phyloP scores from a whole-genome alignment of 257 asterid genomes.

The Striga asiatica region DNA sequence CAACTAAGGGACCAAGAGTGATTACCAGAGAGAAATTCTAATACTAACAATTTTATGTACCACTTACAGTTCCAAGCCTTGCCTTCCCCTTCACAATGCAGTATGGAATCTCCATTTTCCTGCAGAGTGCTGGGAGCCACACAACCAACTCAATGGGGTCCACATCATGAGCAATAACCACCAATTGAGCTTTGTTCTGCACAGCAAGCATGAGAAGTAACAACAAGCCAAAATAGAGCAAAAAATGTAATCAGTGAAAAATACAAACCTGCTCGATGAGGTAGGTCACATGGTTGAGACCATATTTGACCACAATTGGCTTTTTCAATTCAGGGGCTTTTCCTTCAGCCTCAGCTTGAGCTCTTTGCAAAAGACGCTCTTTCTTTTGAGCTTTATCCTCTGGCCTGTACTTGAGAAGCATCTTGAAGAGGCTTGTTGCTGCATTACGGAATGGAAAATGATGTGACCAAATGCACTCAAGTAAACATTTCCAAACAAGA shows the following conservation, averaged over 20 bases:
- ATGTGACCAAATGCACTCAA: background rate
- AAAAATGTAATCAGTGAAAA: background rate
- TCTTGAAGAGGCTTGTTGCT: constrained; percentile 36
- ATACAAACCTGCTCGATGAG: constrained; percentile 35
- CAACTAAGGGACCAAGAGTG: background rate
- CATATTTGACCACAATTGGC: constrained; percentile 40
- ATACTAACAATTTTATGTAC: background rate
- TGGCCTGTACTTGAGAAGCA: constrained; percentile 36
- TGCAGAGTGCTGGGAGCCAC: constrained; percentile 46
- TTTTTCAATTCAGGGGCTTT: constrained; percentile 29
- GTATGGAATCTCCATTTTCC: constrained; percentile 48
- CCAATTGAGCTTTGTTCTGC: constrained; percentile 48
- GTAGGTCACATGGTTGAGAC: constrained; percentile 39
- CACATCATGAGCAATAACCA: constrained; percentile 45
- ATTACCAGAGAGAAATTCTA: background rate
- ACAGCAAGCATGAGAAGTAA: no score
- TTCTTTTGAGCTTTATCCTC: constrained; percentile 36
- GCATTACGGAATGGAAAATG: background rate
- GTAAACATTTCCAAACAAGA: background rate
- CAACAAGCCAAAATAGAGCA: no score
- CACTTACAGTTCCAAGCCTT: constrained; percentile 39
- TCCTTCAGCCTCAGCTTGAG: constrained; percentile 43
- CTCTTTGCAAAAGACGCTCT: constrained; percentile 34
- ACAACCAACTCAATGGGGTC: constrained; percentile 49
- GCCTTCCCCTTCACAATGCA: constrained; percentile 49